phyloP scores from a whole-genome alignment of 495 filamentous ascomycete genomes.

The Cladorrhinum samala region DNA sequence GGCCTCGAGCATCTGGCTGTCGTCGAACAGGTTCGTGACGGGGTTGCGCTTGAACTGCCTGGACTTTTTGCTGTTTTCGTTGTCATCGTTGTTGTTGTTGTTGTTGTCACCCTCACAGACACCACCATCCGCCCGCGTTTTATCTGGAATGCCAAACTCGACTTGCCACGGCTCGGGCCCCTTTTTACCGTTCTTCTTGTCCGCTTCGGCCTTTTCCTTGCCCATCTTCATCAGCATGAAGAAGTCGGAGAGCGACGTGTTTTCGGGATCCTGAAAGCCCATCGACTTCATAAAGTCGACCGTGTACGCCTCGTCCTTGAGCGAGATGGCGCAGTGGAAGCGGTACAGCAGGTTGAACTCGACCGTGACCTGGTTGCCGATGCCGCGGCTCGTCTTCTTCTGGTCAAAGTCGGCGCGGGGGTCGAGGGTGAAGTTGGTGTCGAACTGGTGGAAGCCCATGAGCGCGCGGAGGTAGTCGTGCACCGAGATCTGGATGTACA shows the following conservation, averaged over 20 bases:
- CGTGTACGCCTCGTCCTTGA: slow-evolving; percentile 62
- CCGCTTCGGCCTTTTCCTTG: no score
- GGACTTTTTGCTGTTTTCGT: no score
- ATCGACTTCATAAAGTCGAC: slow-evolving; percentile 53
- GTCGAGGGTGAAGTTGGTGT: slow-evolving; percentile 73
- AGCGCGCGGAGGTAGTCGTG: slow-evolving; percentile 79
- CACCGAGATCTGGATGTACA: slow-evolving; percentile 77
- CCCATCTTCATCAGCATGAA: no score
- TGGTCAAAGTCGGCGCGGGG: slow-evolving; percentile 55
- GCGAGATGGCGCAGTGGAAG: slow-evolving; percentile 64
- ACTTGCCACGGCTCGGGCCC: no score
- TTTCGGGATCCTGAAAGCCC: no score
- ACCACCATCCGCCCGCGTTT: no score
- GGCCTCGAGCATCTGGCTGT: slow-evolving; percentile 55
- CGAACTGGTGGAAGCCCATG: slow-evolving; percentile 65
- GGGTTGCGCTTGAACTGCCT: slow-evolving; percentile 52
- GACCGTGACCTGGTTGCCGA: slow-evolving; percentile 68
- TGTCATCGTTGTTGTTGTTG: no score
- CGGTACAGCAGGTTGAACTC: slow-evolving; percentile 72
- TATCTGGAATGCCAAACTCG: no score
- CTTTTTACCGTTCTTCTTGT: no score
- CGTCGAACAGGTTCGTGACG: slow-evolving; percentile 48
- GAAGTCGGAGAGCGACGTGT: no score
- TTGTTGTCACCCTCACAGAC: no score
- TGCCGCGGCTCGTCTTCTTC: slow-evolving; percentile 52